Conservation (phyloP, 495 filamentous ascomycete species). For the Corynascus novoguineensis region DNA sequence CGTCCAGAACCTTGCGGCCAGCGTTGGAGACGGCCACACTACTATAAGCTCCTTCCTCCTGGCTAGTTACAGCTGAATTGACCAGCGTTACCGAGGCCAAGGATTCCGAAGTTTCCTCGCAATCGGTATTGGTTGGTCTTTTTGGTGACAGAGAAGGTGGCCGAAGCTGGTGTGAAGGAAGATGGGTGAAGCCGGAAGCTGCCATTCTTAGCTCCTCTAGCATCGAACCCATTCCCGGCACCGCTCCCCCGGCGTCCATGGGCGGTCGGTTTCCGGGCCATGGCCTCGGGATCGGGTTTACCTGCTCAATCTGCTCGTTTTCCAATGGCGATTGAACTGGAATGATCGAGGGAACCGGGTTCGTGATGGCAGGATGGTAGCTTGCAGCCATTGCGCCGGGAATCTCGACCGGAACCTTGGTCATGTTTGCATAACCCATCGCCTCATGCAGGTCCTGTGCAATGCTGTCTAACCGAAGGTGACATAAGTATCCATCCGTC, state of each 20-base stretch:
- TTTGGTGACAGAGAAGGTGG: background rate
- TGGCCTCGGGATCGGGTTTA: background rate
- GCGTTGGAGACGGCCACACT: background rate
- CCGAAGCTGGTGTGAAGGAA: background rate
- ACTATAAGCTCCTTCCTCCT: background rate
- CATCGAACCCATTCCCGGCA: background rate
- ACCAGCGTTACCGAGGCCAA: background rate
- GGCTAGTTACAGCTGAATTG: background rate
- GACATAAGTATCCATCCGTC: constrained; percentile 13
- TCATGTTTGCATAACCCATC: constrained; percentile 25
- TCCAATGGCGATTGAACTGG: background rate
- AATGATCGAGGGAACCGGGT: background rate
- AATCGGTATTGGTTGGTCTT: background rate
- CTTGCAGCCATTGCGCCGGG: constrained; percentile 17
- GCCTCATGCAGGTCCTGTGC: constrained; percentile 16
- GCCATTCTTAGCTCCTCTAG: constrained; percentile 3
- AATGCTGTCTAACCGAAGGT: constrained; percentile 18
- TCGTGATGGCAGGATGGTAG: constrained; percentile 7
- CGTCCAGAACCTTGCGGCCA: background rate
- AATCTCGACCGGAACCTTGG: constrained; percentile 22
- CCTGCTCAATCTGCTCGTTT: background rate
- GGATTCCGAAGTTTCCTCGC: background rate
- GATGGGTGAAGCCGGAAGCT: background rate
- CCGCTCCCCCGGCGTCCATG: too few relatives aligned
- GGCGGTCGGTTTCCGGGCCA: background rate